Evolutionary conservation across 768 basidiomycete species (phyloP).

Genomic region (Lentinus brumalis): DNA sequence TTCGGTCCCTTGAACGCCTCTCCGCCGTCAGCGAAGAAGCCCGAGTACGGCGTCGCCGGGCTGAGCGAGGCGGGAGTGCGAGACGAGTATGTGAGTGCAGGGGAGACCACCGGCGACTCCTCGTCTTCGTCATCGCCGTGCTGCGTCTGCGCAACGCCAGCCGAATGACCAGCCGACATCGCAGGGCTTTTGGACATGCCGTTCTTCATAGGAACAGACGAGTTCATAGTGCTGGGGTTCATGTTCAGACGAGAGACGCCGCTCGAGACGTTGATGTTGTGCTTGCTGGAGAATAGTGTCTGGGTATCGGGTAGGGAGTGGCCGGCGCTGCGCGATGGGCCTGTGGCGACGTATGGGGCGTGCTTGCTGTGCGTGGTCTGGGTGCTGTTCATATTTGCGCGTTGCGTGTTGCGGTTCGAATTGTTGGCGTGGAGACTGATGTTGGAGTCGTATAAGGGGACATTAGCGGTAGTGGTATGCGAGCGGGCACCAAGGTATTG

Average conservation of each 20-base stretch:
- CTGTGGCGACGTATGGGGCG: neutral
- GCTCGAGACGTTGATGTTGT: constrained; percentile 16
- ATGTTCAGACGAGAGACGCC: constrained; percentile 1
- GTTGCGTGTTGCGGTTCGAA: neutral
- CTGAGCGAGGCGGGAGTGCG: constrained; percentile 34
- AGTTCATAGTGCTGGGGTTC: neutral
- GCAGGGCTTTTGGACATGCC: neutral
- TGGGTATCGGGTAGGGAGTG: constrained; percentile 14
- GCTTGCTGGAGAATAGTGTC: constrained; percentile 20
- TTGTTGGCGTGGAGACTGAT: neutral
- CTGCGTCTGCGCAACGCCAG: neutral
- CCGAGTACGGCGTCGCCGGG: constrained; percentile 33
- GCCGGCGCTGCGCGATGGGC: neutral
- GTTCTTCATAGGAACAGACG: neutral
- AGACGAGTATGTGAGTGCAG: constrained; percentile 32
- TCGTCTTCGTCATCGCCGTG: constrained; percentile 23
- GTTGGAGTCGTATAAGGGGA: constrained; percentile 5
- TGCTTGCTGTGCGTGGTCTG: neutral
- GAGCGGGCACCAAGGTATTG: constrained; percentile 20
- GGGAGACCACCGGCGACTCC: constrained; percentile 28
- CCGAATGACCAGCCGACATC: neutral
- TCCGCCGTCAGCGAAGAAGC: constrained; percentile 25
- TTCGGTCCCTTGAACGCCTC: constrained; percentile 25
- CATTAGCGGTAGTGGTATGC: constrained; percentile 1
- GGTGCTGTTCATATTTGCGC: constrained; percentile 3